Conservation (phyloP, 1,284 basidiomycete species). For the Apiotrichum siamense region DNA sequence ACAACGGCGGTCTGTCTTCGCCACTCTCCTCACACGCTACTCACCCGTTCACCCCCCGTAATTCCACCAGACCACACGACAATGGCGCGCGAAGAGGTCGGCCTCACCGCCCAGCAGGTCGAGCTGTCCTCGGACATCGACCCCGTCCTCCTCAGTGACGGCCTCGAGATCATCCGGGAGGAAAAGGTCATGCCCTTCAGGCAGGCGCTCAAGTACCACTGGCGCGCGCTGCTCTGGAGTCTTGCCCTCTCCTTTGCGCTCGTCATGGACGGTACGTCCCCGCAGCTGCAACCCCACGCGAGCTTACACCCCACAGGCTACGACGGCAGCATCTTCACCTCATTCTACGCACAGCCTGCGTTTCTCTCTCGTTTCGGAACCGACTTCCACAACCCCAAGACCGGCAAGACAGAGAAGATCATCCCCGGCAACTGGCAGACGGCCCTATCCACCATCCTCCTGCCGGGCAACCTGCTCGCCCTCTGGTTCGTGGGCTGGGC, state of each 20-base stretch:
- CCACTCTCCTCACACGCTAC: too few species aligned
- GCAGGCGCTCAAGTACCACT: constrained; percentile 15
- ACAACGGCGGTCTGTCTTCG: too few species aligned
- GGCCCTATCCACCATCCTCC: constrained; percentile 39
- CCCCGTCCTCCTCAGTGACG: constrained; percentile 4
- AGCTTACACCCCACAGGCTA: too few species aligned
- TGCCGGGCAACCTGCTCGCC: constrained; percentile 22
- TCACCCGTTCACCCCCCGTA: too few species aligned
- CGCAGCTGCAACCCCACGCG: too few species aligned
- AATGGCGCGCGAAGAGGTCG: too few species aligned
- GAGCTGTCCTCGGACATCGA: neutral
- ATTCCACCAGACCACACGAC: too few species aligned
- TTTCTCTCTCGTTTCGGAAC: constrained; percentile 28
- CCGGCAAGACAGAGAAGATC: too few species aligned
- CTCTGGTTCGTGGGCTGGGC: constrained; percentile 26
- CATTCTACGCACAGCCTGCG: constrained; percentile 30
- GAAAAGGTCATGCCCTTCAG: constrained; percentile 10
- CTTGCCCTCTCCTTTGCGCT: constrained; percentile 20
- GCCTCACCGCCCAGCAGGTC: constrained; percentile 6
- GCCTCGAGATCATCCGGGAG: constrained; percentile 3
- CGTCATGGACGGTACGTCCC: constrained; percentile 32
- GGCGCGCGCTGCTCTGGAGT: constrained; percentile 16
- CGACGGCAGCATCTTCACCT: neutral
- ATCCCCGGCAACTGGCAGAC: constrained; percentile 47
- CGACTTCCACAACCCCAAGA: constrained; percentile 7